Conservation (phyloP, 2,329 filamentous ascomycete species). For the Davidsoniella neocaledoniae region DNA sequence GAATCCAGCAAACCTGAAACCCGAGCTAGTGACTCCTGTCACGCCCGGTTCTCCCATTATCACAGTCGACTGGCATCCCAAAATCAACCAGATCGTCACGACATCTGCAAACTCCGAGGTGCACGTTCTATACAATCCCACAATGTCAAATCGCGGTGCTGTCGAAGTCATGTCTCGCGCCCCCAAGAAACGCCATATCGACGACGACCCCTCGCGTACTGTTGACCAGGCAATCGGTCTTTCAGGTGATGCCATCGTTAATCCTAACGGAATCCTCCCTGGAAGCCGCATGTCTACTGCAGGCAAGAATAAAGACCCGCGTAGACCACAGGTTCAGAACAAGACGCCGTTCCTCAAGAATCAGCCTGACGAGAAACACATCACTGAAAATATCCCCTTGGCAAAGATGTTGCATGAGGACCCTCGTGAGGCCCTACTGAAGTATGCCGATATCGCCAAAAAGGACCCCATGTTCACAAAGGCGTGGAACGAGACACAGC, state of each 20-base stretch:
- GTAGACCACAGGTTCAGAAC: slow-evolving; percentile 67
- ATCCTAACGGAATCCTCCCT: slow-evolving; percentile 41
- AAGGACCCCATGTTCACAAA: slow-evolving; percentile 90
- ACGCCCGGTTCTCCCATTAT: slow-evolving; percentile 72
- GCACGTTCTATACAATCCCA: slow-evolving; percentile 79
- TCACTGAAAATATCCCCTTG: slow-evolving; percentile 24
- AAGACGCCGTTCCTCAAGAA: slow-evolving; percentile 82
- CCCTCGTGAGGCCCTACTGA: slow-evolving; percentile 79
- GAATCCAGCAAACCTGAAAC: slow-evolving; percentile 74
- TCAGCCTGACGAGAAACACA: slow-evolving; percentile 46
- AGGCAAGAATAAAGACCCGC: slow-evolving; percentile 60
- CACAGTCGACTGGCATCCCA: slow-evolving; percentile 77
- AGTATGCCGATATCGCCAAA: slow-evolving; percentile 85
- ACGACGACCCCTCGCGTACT: slow-evolving; percentile 77
- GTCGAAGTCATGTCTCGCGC: slow-evolving; percentile 82
- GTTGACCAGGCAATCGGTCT: slow-evolving; percentile 69
- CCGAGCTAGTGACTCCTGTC: slow-evolving; percentile 77
- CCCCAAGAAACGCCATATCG: slow-evolving; percentile 86
- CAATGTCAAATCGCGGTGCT: slow-evolving; percentile 64
- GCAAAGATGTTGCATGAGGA: slow-evolving; percentile 93
- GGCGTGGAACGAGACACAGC: slow-evolving; percentile 84
- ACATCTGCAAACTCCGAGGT: slow-evolving; percentile 83
- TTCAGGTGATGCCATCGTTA: slow-evolving; percentile 66
- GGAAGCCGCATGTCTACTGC: slow-evolving; percentile 37
- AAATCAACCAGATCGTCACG: slow-evolving; percentile 90